Base-by-base conservation (phyloP, 2,329 filamentous ascomycete species). In the Tolypocladium sp. region DNA sequence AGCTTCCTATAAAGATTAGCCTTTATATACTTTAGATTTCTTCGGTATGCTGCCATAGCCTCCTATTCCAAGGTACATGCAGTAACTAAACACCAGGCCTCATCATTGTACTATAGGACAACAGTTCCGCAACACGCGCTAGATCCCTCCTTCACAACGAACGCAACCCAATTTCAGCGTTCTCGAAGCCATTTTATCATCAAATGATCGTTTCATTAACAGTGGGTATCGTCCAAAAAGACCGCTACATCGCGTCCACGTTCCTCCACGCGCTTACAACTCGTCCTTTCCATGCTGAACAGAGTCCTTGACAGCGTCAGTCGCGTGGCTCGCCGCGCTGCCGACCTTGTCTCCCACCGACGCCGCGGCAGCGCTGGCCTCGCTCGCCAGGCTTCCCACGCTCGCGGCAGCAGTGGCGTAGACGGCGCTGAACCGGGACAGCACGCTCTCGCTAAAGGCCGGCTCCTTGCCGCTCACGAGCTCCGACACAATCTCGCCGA, bases 401-500 rank as follows among this genome's bases (percentile, higher is more conserved):
- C 79, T 84, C 0, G 84, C 79, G 2, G 82, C 75, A 1, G 85
- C 88, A 0, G 86, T 90, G 30, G 85, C 83, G 67, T 93, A 94
- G 0, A 85, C 89, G 3, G 82, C 86, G 59, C 84, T 83, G 15
- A 96, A 79, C 57, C 88, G 83, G 57, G 78, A 84, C 73, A 91
- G 85, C 3, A 93, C 88, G 60, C 89, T 92, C 68, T 95, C 89
- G 0, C 88, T 92, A 67, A 91, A 95, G 17, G 86, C 85, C 0
- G 90, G 87, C 69, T 95, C 91, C 70, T 88, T 91, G 57, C 89
- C 91, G 46, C 81, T 75, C 17, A 96, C 78, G 1, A 95, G 77
- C 71, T 95, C 91, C 1, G 88, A 89, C 17, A 96, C 81, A 2
- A 94, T 80, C 15, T 82, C 83, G 69, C 87, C 85, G 6, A 95